Conservation (phyloP, 805 yeast genomes). For the Teunomyces barrocoloradensis region DNA sequence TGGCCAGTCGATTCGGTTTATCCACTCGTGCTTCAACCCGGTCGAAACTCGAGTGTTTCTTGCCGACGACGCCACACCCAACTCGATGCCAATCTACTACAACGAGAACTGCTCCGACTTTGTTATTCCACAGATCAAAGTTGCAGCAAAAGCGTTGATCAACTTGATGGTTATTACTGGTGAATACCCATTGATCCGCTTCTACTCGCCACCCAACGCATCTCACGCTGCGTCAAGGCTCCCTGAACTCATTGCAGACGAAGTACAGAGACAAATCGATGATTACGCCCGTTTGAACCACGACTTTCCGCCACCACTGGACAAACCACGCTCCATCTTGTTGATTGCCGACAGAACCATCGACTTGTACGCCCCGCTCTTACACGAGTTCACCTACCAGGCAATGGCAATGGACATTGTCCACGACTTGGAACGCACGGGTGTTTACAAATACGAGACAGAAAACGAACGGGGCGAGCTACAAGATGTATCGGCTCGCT, state of each 20-base stretch:
- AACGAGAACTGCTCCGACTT: slow-evolving; percentile 61
- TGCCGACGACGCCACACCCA: slow-evolving; percentile 48
- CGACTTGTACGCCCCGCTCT: slow-evolving; percentile 77
- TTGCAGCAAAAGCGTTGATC: slow-evolving; percentile 63
- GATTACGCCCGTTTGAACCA: slow-evolving; percentile 68
- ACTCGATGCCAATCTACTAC: slow-evolving; percentile 71
- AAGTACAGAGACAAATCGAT: slow-evolving; percentile 69
- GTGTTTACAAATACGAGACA: slow-evolving; percentile 48
- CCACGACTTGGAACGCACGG: slow-evolving; percentile 40
- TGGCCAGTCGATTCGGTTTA: slow-evolving; percentile 25
- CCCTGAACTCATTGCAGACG: slow-evolving; percentile 68
- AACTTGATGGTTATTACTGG: slow-evolving; percentile 75
- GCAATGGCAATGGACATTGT: slow-evolving; percentile 84
- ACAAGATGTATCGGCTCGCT: slow-evolving; percentile 29
- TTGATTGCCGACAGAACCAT: slow-evolving; percentile 79
- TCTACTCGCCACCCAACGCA: slow-evolving; percentile 52
- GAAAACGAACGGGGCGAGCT: slow-evolving; percentile 51
- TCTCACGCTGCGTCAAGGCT: slow-evolving; percentile 54
- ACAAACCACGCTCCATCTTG: slow-evolving; percentile 68
- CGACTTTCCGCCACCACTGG: slow-evolving; percentile 52
- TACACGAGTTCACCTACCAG: slow-evolving; percentile 90
- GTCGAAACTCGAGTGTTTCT: slow-evolving; percentile 70
- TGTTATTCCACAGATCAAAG: slow-evolving; percentile 55
- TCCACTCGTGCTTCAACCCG: slow-evolving; percentile 51
- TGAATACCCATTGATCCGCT: slow-evolving; percentile 85